Percentiles rank a stretch among this genome's conserved stretches.
Conservation (phyloP, 345 rosid species). For the Capsella bursapastoris region DNA sequence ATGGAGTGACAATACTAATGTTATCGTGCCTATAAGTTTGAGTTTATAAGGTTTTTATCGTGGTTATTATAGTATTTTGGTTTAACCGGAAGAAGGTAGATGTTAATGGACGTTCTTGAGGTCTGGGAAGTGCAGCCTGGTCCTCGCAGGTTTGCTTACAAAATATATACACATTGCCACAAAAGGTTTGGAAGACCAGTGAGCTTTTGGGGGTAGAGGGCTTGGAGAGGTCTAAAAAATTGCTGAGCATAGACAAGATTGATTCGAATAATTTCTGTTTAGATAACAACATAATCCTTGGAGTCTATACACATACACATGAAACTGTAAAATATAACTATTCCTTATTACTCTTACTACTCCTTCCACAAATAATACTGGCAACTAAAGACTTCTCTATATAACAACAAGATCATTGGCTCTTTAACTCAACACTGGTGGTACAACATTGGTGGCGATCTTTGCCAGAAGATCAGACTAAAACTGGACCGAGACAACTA, state of each 20-base stretch:
- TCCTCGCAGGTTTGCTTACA: background rate
- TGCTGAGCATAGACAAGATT: background rate
- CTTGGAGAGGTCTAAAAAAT: background rate
- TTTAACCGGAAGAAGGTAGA: background rate
- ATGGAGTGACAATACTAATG: no score
- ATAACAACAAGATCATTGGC: conserved; percentile 25
- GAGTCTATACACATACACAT: conserved; percentile 36
- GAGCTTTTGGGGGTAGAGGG: background rate
- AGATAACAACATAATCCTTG: conserved; percentile 9
- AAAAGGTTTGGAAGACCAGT: background rate
- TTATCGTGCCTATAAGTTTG: background rate
- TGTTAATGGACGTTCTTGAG: background rate
- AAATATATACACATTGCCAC: background rate
- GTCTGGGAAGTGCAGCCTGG: background rate
- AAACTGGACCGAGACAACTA: background rate
- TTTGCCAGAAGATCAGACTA: conserved; percentile 31
- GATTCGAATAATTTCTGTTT: background rate
- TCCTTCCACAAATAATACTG: conserved; percentile 16
- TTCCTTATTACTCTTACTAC: conserved; percentile 24
- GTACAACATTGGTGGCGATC: conserved; percentile 22
- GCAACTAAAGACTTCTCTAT: conserved; percentile 32
- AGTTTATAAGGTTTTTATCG: background rate
- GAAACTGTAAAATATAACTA: conserved; percentile 31
- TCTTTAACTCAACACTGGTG: conserved; percentile 30
- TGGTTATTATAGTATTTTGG: background rate